These are phyloP conservation scores for Torulaspora indica DNA, from an alignment of 805 yeast genomes.

Conservation along the genomic window DNA sequence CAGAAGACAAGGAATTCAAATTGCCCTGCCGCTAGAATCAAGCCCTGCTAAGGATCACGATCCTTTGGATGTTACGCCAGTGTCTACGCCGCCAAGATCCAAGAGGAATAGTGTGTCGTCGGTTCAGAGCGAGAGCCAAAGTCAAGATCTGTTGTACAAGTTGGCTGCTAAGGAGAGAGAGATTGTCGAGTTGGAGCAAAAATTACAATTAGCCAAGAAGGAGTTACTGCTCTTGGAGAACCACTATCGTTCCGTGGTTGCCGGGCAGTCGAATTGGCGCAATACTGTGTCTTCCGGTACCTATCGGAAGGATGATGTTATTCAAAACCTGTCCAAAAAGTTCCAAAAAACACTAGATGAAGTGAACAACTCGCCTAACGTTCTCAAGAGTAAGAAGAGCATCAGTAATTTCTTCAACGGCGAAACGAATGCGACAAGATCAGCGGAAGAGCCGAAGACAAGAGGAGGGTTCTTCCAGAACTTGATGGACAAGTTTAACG, in stretches of 20 bases:
- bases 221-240: conserved; percentile 39
- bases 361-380: conserved; percentile 23
- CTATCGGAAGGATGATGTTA: conserved; percentile 4
- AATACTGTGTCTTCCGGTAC: background rate
- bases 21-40: conserved; percentile 15
- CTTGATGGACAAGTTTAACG: conserved; percentile 29
- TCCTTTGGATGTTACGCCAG: conserved; percentile 2
- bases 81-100: conserved; percentile 3
- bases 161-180: conserved; percentile 52
- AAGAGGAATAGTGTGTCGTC: conserved; percentile 8
- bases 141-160: conserved; percentile 32
- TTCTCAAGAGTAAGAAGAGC: conserved; percentile 22
- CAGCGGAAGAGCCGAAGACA: background rate
- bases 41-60: conserved; percentile 6
- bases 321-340: conserved; percentile 14
- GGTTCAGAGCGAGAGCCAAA: conserved; percentile 4
- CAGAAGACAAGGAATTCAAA: conserved; percentile 16
- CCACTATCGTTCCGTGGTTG: conserved; percentile 6
- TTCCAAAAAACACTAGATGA: conserved; percentile 21
- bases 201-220: conserved; percentile 36
- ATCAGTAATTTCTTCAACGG: conserved; percentile 23
- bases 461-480: conserved; percentile 19
- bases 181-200: conserved; percentile 46
- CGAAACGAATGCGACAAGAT: background rate
- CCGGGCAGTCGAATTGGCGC: conserved; percentile 4